Evolutionary conservation across 257 asterid species (phyloP).

Genomic region (Thymus mandschuricus): DNA sequence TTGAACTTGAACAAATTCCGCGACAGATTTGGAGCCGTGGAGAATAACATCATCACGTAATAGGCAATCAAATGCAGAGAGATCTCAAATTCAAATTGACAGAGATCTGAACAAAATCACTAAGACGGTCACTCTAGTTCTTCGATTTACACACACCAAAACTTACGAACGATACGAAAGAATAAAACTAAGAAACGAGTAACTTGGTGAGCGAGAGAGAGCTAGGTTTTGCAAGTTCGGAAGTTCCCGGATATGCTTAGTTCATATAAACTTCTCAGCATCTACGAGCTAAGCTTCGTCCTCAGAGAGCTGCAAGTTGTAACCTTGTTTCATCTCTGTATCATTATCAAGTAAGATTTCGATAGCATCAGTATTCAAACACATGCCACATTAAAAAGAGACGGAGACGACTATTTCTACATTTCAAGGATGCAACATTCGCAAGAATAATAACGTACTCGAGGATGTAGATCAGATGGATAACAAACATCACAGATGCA

Average conservation of each 20-base stretch:
- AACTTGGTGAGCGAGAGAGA: background rate
- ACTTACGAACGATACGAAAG: conserved; percentile 27
- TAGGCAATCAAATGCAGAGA: background rate
- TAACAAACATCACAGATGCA: too few species aligned
- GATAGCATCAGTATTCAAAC: background rate
- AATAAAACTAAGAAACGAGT: conserved; percentile 8
- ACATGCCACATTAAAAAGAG: background rate
- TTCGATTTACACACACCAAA: conserved; percentile 29
- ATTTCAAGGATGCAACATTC: background rate
- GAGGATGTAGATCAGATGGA: too few species aligned
- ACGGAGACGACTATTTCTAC: background rate
- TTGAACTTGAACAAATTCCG: too few species aligned
- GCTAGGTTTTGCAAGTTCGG: background rate
- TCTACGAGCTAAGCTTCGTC: conserved; percentile 48
- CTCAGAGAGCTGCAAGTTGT: conserved; percentile 68
- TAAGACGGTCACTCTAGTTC: conserved; percentile 15
- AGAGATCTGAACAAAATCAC: background rate
- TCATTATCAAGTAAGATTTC: conserved; percentile 25
- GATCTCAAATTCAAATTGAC: background rate
- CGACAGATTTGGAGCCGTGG: too few species aligned
- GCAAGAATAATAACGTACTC: background rate
- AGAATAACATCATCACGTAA: too few species aligned
- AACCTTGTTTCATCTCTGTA: conserved; percentile 75
- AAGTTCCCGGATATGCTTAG: background rate
- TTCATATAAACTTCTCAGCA: background rate